Evolutionary conservation across 768 basidiomycete genomes (phyloP).

Genomic region (Lactarius hengduanensis): DNA sequence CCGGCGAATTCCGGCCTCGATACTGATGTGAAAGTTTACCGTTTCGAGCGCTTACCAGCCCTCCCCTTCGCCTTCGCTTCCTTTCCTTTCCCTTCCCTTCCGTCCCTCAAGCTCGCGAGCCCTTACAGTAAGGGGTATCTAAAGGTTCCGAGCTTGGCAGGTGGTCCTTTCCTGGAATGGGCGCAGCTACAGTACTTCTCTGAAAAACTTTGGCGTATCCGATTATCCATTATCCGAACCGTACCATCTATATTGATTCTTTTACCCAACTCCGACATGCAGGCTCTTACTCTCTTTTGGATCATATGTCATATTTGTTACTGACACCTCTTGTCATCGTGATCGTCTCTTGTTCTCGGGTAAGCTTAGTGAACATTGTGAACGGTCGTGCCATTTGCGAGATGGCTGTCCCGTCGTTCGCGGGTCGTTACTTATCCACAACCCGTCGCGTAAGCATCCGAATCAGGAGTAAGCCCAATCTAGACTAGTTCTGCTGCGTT

Average conservation of each 20-base stretch:
- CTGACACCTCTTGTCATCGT: neutral
- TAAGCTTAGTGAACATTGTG: neutral
- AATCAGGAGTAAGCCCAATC: constrained; percentile 1
- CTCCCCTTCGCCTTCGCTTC: neutral
- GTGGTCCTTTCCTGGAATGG: neutral
- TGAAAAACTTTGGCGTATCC: constrained; percentile 14
- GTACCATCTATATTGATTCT: neutral
- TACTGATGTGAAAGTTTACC: constrained; percentile 3
- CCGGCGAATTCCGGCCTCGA: constrained; percentile 8
- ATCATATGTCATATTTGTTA: neutral
- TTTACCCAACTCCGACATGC: neutral
- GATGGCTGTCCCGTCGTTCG: constrained; percentile 6
- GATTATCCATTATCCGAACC: constrained; percentile 27
- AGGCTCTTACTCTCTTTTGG: neutral
- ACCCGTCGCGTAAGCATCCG: constrained; percentile 13
- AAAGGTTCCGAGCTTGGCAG: constrained; percentile 17
- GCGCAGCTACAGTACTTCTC: constrained; percentile 12
- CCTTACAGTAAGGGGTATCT: neutral
- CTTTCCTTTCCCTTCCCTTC: neutral
- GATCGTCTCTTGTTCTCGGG: constrained; percentile 1
- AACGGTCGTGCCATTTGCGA: neutral
- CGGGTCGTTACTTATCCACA: constrained; percentile 17
- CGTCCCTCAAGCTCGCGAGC: neutral
- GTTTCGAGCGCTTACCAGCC: constrained; percentile 5
- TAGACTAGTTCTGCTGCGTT: neutral